These are phyloP conservation scores for Centella asiatica DNA, from an alignment of 129 eudicot genomes.

Conservation along the genomic window DNA sequence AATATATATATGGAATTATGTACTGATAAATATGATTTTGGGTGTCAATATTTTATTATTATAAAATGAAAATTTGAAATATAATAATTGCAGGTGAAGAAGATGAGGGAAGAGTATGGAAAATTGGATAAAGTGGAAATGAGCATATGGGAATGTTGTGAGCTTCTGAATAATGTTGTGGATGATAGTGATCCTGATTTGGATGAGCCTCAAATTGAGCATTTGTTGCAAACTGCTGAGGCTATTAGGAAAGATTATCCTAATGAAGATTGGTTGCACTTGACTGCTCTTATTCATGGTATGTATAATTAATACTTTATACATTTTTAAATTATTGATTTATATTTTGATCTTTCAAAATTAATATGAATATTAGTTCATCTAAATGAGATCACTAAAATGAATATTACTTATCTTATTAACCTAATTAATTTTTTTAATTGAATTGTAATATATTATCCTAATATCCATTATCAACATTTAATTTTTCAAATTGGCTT, in stretches of 20 bases:
- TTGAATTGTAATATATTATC: too few relatives aligned
- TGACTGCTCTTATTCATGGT: slow-evolving; percentile 94
- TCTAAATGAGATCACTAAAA: too few relatives aligned
- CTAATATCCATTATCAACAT: too few relatives aligned
- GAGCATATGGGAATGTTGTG: slow-evolving; percentile 99
- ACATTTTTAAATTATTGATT: background rate
- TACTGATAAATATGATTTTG: background rate
- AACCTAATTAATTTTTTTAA: too few relatives aligned
- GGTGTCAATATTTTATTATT: background rate
- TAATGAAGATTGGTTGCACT: slow-evolving; percentile 86
- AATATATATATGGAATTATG: background rate
- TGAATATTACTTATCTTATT: too few relatives aligned
- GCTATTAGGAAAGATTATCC: slow-evolving; percentile 88
- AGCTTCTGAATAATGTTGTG: slow-evolving; percentile 67
- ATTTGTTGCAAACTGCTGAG: slow-evolving; percentile 83
- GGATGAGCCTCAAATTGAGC: slow-evolving; percentile 93
- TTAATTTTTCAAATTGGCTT: too few relatives aligned
- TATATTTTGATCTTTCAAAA: too few relatives aligned
- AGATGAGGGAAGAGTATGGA: slow-evolving; percentile 66
- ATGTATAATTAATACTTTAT: background rate
- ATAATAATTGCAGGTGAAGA: slow-evolving; percentile 44
- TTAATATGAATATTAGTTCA: too few relatives aligned
- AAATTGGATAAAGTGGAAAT: slow-evolving; percentile 61
- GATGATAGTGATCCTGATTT: slow-evolving; percentile 93
- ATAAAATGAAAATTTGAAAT: background rate